Percentiles rank a stretch among this genome's conserved stretches.
Conservation (phyloP, 768 basidiomycete genomes). For the Tulasnella sp. region DNA sequence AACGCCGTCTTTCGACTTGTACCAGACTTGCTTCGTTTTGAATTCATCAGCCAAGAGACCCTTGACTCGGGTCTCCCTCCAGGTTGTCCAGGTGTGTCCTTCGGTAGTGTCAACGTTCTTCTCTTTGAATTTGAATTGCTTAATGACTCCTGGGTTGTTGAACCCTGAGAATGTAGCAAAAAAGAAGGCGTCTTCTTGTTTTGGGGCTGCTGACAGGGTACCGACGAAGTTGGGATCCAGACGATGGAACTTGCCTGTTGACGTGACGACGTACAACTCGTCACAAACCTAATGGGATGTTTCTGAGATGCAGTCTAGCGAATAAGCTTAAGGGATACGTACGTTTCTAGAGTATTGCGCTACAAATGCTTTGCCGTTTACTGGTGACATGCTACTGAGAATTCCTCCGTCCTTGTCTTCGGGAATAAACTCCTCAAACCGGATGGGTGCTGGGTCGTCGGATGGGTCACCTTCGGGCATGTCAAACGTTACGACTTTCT, state of each 20-base stretch:
- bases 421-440: conserved; percentile 54
- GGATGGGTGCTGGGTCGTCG: conserved; percentile 35
- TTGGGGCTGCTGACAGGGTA: conserved; percentile 43
- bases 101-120: conserved; percentile 34
- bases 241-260: conserved; percentile 46
- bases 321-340: conserved; percentile 25
- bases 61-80: conserved; percentile 48
- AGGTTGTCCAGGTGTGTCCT: conserved; percentile 45
- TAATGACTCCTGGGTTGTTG: conserved; percentile 60
- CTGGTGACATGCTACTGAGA: conserved; percentile 30
- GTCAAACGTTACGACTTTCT: conserved; percentile 60
- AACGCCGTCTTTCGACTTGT: conserved; percentile 68
- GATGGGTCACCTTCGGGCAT: conserved; percentile 30
- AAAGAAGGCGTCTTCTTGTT: conserved; percentile 48
- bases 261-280: conserved; percentile 64
- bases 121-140: conserved; percentile 49
- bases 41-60: conserved; percentile 64
- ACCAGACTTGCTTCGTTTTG: conserved; percentile 68
- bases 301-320: not conserved
- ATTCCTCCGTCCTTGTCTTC: conserved; percentile 39
- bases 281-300: conserved; percentile 55
- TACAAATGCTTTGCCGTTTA: conserved; percentile 51
- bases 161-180: conserved; percentile 61
- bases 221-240: conserved; percentile 64
- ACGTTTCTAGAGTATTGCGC: conserved; percentile 68